phyloP scores from a whole-genome alignment of 2,329 filamentous ascomycete genomes.

The Ustilaginoidea virens region DNA sequence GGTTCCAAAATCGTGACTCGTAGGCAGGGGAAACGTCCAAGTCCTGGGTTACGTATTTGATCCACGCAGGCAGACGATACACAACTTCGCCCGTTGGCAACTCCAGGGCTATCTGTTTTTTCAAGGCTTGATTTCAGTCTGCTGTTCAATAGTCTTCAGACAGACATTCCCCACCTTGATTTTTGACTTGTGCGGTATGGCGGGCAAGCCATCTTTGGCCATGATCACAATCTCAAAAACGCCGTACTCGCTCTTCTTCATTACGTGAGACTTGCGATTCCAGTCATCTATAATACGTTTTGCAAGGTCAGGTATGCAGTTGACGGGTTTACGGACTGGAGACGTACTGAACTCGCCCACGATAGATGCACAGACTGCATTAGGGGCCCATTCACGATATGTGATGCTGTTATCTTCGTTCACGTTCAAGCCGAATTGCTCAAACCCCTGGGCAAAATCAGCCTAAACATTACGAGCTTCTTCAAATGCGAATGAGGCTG shows the following conservation, averaged over 20 bases:
- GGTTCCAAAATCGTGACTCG: slow-evolving; percentile 95
- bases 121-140: too few species aligned
- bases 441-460: too few species aligned
- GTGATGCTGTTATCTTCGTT: slow-evolving; percentile 67
- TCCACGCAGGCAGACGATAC: slow-evolving; percentile 89
- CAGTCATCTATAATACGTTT: slow-evolving; percentile 53
- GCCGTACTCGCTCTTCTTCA: slow-evolving; percentile 75
- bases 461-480: too few species aligned
- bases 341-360: slow-evolving; percentile 84
- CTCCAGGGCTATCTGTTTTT: slow-evolving; percentile 62
- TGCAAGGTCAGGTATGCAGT: neutral
- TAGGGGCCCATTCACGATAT: slow-evolving; percentile 95
- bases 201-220: slow-evolving; percentile 54
- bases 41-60: slow-evolving; percentile 93
- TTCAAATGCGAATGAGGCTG: too few species aligned
- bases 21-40: slow-evolving; percentile 79
- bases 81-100: slow-evolving; percentile 65
- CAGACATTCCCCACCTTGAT: slow-evolving; percentile 84
- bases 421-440: slow-evolving; percentile 76
- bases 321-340: neutral
- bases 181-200: slow-evolving; percentile 87
- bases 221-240: slow-evolving; percentile 75
- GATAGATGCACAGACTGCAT: slow-evolving; percentile 68
- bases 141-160: too few species aligned
- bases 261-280: slow-evolving; percentile 68